These are phyloP conservation scores for Nitzschia sp. DNA, from an alignment of 108 stramenopile genomes.

Conservation along the genomic window DNA sequence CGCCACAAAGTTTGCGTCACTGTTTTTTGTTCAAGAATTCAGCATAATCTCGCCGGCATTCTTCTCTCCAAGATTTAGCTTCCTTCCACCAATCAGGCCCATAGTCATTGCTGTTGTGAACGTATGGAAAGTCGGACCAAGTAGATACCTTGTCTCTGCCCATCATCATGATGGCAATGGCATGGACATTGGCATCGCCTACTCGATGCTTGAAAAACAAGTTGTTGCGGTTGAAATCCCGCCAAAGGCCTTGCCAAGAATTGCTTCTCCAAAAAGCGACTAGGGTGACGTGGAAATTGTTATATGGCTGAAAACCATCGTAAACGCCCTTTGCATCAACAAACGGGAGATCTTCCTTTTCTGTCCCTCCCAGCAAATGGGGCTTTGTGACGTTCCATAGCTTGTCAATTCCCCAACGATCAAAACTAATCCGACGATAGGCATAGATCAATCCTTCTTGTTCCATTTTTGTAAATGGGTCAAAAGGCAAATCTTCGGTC, in stretches of 20 bases:
- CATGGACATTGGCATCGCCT: conserved; percentile 38
- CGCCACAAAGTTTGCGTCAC: too few species aligned
- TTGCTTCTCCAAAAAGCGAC: conserved; percentile 24
- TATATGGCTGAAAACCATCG: conserved; percentile 29
- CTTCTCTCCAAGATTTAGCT: conserved; percentile 18
- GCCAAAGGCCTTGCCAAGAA: conserved; percentile 10
- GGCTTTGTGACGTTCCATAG: conserved; percentile 17
- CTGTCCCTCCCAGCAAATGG: background rate
- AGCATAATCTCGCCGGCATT: conserved; percentile 4
- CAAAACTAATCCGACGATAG: conserved; percentile 11
- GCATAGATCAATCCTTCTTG: conserved; percentile 9
- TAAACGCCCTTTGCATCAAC: background rate
- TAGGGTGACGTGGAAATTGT: conserved; percentile 35
- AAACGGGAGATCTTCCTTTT: background rate
- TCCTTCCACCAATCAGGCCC: background rate
- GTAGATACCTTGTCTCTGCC: background rate
- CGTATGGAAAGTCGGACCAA: conserved; percentile 28
- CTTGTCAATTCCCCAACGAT: conserved; percentile 25
- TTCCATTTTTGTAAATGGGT: conserved; percentile 29
- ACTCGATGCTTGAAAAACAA: conserved; percentile 38
- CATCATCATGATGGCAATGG: conserved; percentile 33
- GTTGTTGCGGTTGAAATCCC: conserved; percentile 11
- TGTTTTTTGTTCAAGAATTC: background rate
- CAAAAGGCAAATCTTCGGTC: background rate
- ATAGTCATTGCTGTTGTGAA: conserved; percentile 36